Evolutionary conservation across 2,329 filamentous ascomycete species (phyloP).

Genomic region (Emergomyces orientalis): DNA sequence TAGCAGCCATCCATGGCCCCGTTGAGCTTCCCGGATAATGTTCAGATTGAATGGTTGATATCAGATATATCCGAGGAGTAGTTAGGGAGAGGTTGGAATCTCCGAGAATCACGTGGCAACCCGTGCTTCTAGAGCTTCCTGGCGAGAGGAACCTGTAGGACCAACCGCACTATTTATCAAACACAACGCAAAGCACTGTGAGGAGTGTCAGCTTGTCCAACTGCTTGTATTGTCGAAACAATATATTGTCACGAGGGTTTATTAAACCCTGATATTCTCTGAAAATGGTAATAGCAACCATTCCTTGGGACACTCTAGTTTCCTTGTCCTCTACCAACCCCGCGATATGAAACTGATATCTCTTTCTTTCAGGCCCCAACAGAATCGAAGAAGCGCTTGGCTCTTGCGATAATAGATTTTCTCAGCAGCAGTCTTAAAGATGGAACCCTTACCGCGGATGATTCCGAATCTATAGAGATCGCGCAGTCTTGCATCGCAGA

Average conservation of each 20-base stretch:
- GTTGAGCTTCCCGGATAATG: conserved; percentile 7
- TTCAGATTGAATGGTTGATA: not conserved
- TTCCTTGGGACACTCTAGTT: not conserved
- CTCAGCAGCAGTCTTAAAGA: conserved; percentile 74
- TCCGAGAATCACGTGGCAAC: conserved; percentile 1
- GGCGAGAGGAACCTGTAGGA: not conserved
- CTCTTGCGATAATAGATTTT: conserved; percentile 95
- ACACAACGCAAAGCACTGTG: not conserved
- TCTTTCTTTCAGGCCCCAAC: conserved; percentile 28
- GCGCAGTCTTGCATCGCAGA: conserved; percentile 91
- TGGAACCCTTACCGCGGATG: conserved; percentile 77
- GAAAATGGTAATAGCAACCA: conserved; percentile 3
- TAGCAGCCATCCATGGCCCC: conserved; percentile 12
- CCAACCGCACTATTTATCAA: not conserved
- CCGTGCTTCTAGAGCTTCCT: not conserved
- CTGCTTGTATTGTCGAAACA: not conserved
- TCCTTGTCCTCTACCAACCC: not conserved
- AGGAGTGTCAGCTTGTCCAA: not conserved
- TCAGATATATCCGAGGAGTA: too few species aligned
- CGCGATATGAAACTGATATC: conserved; percentile 2
- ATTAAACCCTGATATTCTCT: not conserved
- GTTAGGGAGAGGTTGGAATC: too few species aligned
- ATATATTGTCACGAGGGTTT: not conserved
- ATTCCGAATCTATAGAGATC: conserved; percentile 88
- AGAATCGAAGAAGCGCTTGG: conserved; percentile 72